Evolutionary conservation across 305 asterid species (phyloP).

Genomic region (Petunia hybrid): DNA sequence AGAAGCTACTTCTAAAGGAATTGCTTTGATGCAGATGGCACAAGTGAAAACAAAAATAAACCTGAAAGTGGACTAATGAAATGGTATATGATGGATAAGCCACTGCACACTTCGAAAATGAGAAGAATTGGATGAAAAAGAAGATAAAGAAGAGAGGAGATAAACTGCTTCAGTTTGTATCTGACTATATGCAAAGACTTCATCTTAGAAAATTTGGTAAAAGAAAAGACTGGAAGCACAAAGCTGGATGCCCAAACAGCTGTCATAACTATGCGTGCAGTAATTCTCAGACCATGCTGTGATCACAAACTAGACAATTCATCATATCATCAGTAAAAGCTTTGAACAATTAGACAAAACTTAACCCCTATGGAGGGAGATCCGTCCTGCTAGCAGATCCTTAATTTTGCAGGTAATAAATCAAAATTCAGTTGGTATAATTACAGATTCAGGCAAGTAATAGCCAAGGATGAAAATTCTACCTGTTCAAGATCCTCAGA

Average conservation of each 20-base stretch:
- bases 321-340: not conserved
- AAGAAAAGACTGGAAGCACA: slow-evolving; percentile 18
- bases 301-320: slow-evolving; percentile 23
- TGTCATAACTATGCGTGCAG: slow-evolving; percentile 10
- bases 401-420: slow-evolving; percentile 32
- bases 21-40: not conserved
- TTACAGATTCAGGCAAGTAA: slow-evolving; percentile 23
- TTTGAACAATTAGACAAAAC: slow-evolving; percentile 17
- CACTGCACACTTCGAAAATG: not conserved
- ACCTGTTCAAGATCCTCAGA: slow-evolving; percentile 86
- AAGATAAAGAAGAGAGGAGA: slow-evolving; percentile 11
- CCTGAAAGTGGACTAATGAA: slow-evolving; percentile 22
- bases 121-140: slow-evolving; percentile 3
- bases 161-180: not conserved
- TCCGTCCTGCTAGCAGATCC: slow-evolving; percentile 25
- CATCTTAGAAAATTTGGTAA: slow-evolving; percentile 3
- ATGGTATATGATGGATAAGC: slow-evolving; percentile 22
- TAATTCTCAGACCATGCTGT: slow-evolving; percentile 4
- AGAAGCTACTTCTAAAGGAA: not conserved
- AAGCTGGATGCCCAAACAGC: slow-evolving; percentile 21
- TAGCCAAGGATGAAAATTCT: slow-evolving; percentile 36
- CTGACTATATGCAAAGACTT: not conserved
- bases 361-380: slow-evolving; percentile 18
- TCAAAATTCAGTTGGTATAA: slow-evolving; percentile 29
- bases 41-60: slow-evolving; percentile 10